Evolutionary conservation across 2,329 filamentous ascomycete genomes (phyloP), one percentile per base, ranked within the genome.

Genomic region (Aspergillus quadricinctus): DNA sequence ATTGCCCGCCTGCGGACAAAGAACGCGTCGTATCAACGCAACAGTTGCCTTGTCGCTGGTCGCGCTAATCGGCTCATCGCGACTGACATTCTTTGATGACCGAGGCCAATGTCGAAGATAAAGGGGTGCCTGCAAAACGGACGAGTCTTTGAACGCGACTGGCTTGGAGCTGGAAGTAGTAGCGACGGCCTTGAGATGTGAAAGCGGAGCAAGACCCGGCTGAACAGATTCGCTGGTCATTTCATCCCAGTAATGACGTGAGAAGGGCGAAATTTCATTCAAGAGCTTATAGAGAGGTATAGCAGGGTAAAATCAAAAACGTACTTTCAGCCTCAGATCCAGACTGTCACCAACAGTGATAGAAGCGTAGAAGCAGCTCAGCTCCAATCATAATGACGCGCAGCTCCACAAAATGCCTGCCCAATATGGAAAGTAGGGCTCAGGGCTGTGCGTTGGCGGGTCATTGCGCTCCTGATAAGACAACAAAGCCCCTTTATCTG

Each of bases 41-140:
- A 85, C 77, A 0, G 92, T 96, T n/a, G 89, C 87, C 68, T 85
- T 88, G 69, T 96, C 89, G 40, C 88, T 90, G 59, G 87, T 80
- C 51, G 83, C 80, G 72, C 77, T 68, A 64, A 69, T 50, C 56
- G 56, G 48, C 35, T 71, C 66, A 56, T 67, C 64, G 83, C 83
- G 62, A 41, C 48, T 58, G 4, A 62, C 53, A n/a, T 59, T 40
- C 54, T 64, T 70, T 41, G 64, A 63, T 17, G 59, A 59, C 35
- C 64, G 68, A 17, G 69, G 54, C 48, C 70, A 70, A 31, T 69
- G 72, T 11, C 69, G 65, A 21, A 70, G 65, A 48, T 71, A 68
- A 46, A 70, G 63, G 11, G 69, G 55, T 23, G 61, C 59, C 35
- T 69, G 62, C 21, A 65, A 60, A 49, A 63, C 66, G 37, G 67